These are phyloP conservation scores for Agrocybe praecox DNA, from an alignment of 768 basidiomycete genomes.

Conservation along the genomic window DNA sequence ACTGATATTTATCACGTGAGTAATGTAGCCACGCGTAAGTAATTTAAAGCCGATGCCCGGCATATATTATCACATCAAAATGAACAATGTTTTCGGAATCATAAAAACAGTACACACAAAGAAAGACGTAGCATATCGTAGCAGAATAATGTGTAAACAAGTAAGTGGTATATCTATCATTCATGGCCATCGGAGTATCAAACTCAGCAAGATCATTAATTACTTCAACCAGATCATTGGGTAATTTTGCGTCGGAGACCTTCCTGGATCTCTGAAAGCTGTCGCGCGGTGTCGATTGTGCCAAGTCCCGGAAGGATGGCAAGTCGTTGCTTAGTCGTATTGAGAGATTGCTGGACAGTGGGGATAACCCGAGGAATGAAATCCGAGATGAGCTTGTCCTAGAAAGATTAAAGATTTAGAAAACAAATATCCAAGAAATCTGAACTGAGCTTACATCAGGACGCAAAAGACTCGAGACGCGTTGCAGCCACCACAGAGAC, in stretches of 20 bases:
- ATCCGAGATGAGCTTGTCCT: slow-evolving; percentile 83
- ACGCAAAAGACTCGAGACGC: slow-evolving; percentile 68
- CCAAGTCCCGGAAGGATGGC: slow-evolving; percentile 74
- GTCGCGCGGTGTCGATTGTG: slow-evolving; percentile 67
- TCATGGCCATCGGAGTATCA: slow-evolving; percentile 4
- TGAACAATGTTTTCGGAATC: not conserved
- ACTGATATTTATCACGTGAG: slow-evolving; percentile 5
- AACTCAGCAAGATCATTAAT: not conserved
- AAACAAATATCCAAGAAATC: not conserved
- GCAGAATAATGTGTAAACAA: slow-evolving; percentile 11
- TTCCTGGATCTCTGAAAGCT: slow-evolving; percentile 77
- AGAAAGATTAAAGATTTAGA: slow-evolving; percentile 1
- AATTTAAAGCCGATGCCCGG: not conserved
- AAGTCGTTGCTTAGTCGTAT: slow-evolving; percentile 79
- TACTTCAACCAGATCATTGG: slow-evolving; percentile 10
- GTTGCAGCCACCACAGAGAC: slow-evolving; percentile 86
- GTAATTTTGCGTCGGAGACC: slow-evolving; percentile 55
- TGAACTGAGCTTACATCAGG: slow-evolving; percentile 55
- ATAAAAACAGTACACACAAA: slow-evolving; percentile 2
- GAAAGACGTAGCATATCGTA: slow-evolving; percentile 15
- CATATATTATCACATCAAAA: no score
- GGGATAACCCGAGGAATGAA: slow-evolving; percentile 83
- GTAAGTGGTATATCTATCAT: slow-evolving; percentile 6
- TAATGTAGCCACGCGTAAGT: not conserved
- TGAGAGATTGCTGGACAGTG: slow-evolving; percentile 74